Evolutionary conservation across 2,329 filamentous ascomycete genomes (phyloP), one percentile per base, ranked within the genome.

Genomic region (Cylindrodendrum hubeiense): DNA sequence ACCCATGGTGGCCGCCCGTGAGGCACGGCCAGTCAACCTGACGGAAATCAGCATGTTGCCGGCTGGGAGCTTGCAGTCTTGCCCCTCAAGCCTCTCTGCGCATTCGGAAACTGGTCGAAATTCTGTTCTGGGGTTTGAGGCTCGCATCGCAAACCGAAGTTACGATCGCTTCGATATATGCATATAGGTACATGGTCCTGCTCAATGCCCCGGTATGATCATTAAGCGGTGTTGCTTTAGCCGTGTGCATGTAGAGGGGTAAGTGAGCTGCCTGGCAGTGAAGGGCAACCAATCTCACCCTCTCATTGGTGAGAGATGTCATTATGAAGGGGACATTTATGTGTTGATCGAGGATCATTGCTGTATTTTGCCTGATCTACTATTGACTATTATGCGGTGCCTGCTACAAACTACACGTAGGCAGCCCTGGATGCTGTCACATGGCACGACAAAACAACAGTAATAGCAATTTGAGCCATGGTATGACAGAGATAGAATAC

Each of bases 41-140:
- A 44, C 49, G 26, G 63, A 63, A 19, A 60, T 60, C 47, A 68
- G 43, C 66, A 68, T 68, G 37, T 60, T 47, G 57, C 55, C 49
- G 39, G 34, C 60, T 57, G 34, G 55, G 60, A 58, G 52, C 43
- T 56, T 6, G 56, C 57, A 44, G 28, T 58, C 60, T 47, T 54
- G 50, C 63, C 59, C 60, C 39, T 58, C 19, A 24, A 59, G 54
- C 60, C 41, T 30, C 51, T 17, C 37, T 43, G 46, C 49, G 46
- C 43, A 37, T 33, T 43, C 26, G 26, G 53, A 8, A 44, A 22
- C 47, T 50, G 30, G 10, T 22, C 47, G 47, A 50, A 33, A 21
- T 9, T 13, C 28, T 33, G 28, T n/a, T n/a, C n/a, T n/a, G n/a
- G n/a, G n/a, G 19, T 17, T 33, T 22, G 12, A 15, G 26, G 28